Base-by-base conservation (phyloP, 2,329 filamentous ascomycete species). In the Aspergillus spinulosporus region DNA sequence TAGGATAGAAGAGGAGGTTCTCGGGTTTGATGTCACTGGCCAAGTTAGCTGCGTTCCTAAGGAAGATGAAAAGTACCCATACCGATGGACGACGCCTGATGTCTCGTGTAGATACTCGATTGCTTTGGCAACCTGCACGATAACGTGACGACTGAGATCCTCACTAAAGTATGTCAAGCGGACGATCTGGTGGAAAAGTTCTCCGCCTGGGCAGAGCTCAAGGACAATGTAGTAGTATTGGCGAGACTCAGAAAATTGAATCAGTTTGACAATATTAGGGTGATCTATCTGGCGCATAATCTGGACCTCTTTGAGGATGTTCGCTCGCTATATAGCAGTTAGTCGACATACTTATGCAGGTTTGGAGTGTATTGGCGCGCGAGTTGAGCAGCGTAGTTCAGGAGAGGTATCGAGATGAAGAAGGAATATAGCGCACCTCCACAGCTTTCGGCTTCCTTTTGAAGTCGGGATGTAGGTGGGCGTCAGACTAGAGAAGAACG, bases 181-280 rank as follows among this genome's bases (percentile, higher is more conserved):
- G 50, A 99, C 94, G 66, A 99, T 97, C 73, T 97, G 93, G 74
- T 99, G 94, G 81, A 99, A 99, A 8, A 99, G 81, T 77, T 99
- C 94, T 69, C 94, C 94, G 57, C 94, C 94, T 0, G 92, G 92
- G 56, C 93, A 96, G 43, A 97, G 83, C 76, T 99, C 94, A 40
- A 99, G 85, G 43, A 99, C 87, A 65, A 99, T 97, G 78, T 95
- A 99, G 76, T 97, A 97, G 73, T 97, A 97, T 73, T 97, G 92
- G 57, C 84, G 84, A 1, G 92, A 95, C 75, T 99, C 94, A 61
- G 89, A 89, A 71, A 97, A 97, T 68, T 96, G 91, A 67, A 97
- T 83, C 56, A 99, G 84, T 71, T 91, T 93, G 74, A 97, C 86
- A 59, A 99, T 94, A 72, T 97, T 97, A 60, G 93, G 92, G 66